phyloP scores from a whole-genome alignment of 73 alveolate genomes.

The Stentor coeruleus region DNA sequence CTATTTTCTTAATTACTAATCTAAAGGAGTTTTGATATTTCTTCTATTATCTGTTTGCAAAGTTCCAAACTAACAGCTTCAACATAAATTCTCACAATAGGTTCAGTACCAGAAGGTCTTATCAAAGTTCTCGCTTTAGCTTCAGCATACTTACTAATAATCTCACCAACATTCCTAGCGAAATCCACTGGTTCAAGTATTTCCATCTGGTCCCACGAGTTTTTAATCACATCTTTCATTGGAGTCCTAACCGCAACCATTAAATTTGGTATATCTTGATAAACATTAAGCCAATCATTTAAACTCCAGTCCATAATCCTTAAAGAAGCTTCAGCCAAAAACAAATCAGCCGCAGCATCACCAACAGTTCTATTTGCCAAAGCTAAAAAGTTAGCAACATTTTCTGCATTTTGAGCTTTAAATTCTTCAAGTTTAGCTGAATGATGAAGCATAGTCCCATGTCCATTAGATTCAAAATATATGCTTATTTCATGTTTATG shows the following conservation, averaged over 20 bases:
- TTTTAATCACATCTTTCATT: conserved; percentile 62
- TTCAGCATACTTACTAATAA: neutral
- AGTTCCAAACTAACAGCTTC: conserved; percentile 56
- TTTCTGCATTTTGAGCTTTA: neutral
- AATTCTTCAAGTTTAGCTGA: conserved; percentile 15
- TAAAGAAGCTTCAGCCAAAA: conserved; percentile 70
- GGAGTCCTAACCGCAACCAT: conserved; percentile 63
- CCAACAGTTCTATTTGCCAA: conserved; percentile 64
- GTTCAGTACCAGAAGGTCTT: conserved; percentile 91
- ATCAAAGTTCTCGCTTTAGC: conserved; percentile 71
- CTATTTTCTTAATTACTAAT: too few species aligned
- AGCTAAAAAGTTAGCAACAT: neutral
- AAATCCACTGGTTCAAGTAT: conserved; percentile 47
- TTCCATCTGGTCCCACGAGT: conserved; percentile 61
- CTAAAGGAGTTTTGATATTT: neutral
- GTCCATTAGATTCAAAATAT: conserved; percentile 96
- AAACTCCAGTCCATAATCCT: conserved; percentile 57
- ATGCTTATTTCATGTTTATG: conserved; percentile 85
- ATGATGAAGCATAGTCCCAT: conserved; percentile 81
- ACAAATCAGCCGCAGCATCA: conserved; percentile 84
- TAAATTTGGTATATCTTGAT: conserved; percentile 76
- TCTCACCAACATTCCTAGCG: conserved; percentile 50
- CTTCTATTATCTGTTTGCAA: conserved; percentile 36
- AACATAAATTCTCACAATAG: conserved; percentile 76
- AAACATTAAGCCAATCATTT: conserved; percentile 57